Conservation (phyloP, 225 moss, liverwort and hornwort species). For the Marchantia paleacea region DNA sequence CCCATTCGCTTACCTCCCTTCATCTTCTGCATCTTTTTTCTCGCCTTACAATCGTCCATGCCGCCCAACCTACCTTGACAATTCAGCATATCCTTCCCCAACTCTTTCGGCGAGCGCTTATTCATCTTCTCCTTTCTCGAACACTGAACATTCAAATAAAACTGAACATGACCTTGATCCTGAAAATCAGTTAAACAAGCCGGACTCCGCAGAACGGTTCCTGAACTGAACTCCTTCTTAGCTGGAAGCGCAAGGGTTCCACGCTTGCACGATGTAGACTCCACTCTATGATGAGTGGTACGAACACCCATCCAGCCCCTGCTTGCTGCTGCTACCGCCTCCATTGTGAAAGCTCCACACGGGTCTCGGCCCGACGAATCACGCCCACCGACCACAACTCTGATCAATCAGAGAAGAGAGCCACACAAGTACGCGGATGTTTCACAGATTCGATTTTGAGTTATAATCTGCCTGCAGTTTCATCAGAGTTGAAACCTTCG, state of each 20-base stretch:
- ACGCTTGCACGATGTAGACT: neutral
- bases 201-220: constrained; percentile 3
- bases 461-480: neutral
- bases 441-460: neutral
- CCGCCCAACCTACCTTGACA: too few relatives aligned
- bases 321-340: constrained; percentile 23
- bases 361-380: neutral
- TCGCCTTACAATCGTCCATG: neutral
- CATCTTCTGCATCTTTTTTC: constrained; percentile 18
- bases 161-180: constrained; percentile 37
- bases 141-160: constrained; percentile 19
- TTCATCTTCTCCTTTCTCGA: constrained; percentile 9
- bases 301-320: constrained; percentile 10
- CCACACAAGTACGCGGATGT: neutral
- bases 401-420: neutral
- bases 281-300: neutral
- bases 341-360: constrained; percentile 19
- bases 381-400: neutral
- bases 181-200: constrained; percentile 4
- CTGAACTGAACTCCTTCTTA: neutral
- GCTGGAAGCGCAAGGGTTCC: neutral
- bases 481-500: neutral
- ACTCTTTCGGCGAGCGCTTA: constrained; percentile 3
- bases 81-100: neutral
- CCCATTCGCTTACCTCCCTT: neutral